A percentile compares a stretch with the other conserved stretches of the same genome.
Evolutionary conservation across 1,284 basidiomycete genomes (phyloP).

Genomic region (Apiotrichum gamsii): DNA sequence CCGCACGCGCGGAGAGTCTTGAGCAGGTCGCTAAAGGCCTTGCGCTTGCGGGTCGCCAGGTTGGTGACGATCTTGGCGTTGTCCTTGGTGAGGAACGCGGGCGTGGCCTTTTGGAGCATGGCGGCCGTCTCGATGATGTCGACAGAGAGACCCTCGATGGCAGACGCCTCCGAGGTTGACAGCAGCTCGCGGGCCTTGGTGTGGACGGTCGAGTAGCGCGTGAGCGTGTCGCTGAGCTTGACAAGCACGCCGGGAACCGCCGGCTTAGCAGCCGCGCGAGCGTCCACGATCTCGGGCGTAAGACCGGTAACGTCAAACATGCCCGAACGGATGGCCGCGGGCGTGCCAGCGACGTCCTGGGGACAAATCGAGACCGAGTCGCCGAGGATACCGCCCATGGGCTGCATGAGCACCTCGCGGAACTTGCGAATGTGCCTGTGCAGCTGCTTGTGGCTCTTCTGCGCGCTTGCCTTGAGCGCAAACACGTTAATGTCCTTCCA

Average conservation of each 20-base stretch:
- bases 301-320: slow-evolving; percentile 14
- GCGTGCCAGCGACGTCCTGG: slow-evolving; percentile 19
- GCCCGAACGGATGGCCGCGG: background rate
- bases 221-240: slow-evolving; percentile 34
- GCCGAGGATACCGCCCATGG: slow-evolving; percentile 50
- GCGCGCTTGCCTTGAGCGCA: slow-evolving; percentile 85
- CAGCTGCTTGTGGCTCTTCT: slow-evolving; percentile 82
- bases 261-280: slow-evolving; percentile 6
- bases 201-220: slow-evolving; percentile 40
- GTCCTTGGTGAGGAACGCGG: slow-evolving; percentile 57
- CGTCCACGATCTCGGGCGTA: slow-evolving; percentile 3
- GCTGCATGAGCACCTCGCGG: slow-evolving; percentile 76
- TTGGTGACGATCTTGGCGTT: slow-evolving; percentile 70
- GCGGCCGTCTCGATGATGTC: slow-evolving; percentile 68
- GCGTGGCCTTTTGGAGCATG: slow-evolving; percentile 55
- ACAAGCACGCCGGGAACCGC: slow-evolving; percentile 21
- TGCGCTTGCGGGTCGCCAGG: slow-evolving; percentile 71
- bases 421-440: slow-evolving; percentile 90
- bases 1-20: slow-evolving; percentile 82
- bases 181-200: slow-evolving; percentile 21
- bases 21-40: slow-evolving; percentile 84
- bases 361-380: slow-evolving; percentile 31
- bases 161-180: slow-evolving; percentile 8
- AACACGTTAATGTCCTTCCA: slow-evolving; percentile 98
- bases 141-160: slow-evolving; percentile 61